phyloP scores from a whole-genome alignment of 306 rosid genomes.

The Quercus mongolica region DNA sequence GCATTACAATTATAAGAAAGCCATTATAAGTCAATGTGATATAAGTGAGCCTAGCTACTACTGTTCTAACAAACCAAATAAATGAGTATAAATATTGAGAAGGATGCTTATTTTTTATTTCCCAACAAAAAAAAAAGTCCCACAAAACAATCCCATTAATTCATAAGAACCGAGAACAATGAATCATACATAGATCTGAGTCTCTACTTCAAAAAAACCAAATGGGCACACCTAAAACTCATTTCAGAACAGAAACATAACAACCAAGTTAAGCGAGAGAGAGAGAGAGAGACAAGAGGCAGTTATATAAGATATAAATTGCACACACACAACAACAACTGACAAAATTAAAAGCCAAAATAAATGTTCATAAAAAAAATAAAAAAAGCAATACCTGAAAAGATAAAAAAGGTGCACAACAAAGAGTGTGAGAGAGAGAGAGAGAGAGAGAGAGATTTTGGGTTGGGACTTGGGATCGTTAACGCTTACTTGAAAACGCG shows the following conservation, averaged over 20 bases:
- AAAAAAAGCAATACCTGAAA: not conserved
- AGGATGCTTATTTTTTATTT: not conserved
- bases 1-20: constrained; percentile 19
- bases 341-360: not conserved
- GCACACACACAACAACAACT: not conserved
- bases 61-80: not conserved
- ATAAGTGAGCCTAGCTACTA: not conserved
- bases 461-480: constrained; percentile 11
- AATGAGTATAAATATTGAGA: not conserved
- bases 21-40: not conserved
- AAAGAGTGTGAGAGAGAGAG: not conserved
- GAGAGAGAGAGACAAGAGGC: not conserved
- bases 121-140: not conserved
- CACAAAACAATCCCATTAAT: not conserved
- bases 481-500: constrained; percentile 21
- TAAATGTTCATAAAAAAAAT: not conserved
- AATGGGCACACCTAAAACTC: constrained; percentile 14
- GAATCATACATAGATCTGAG: constrained; percentile 39
- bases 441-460: constrained; percentile 3
- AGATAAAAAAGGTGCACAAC: not conserved
- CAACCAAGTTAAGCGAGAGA: not conserved
- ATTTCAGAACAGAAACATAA: constrained; percentile 2
- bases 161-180: constrained; percentile 2
- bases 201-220: constrained; percentile 10
- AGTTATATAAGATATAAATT: not conserved